Evolutionary conservation across 1,139 yeast genomes (phyloP).

Genomic region (Debaryomyces sp.): DNA sequence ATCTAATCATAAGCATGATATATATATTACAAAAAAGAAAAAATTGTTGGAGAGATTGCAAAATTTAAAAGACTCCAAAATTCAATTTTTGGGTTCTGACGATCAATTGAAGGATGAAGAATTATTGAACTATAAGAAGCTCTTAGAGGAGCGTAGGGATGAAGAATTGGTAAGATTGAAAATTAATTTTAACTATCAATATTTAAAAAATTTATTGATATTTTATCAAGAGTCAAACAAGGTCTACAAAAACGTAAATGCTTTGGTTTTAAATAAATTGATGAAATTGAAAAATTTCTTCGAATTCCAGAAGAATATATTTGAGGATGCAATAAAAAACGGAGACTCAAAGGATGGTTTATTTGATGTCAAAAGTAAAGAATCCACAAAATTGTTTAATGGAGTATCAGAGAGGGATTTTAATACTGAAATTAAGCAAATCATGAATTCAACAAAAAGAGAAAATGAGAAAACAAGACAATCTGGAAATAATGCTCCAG

Average conservation of each 20-base stretch:
- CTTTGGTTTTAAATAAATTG: conserved; percentile 35
- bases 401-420: conserved; percentile 36
- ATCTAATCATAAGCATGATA: conserved; percentile 19
- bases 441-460: conserved; percentile 18
- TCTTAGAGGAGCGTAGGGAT: conserved; percentile 30
- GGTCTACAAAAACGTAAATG: conserved; percentile 36
- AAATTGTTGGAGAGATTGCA: conserved; percentile 29
- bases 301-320: conserved; percentile 37
- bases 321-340: conserved; percentile 25
- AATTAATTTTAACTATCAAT: conserved; percentile 37
- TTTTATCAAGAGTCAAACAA: conserved; percentile 46
- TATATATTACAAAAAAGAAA: conserved; percentile 26
- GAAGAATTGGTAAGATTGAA: conserved; percentile 38
- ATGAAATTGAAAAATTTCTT: conserved; percentile 44
- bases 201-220: conserved; percentile 32
- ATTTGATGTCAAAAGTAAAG: conserved; percentile 39
- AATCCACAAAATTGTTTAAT: conserved; percentile 36
- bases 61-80: conserved; percentile 28
- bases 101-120: conserved; percentile 31
- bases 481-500: conserved; percentile 5
- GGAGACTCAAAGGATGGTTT: conserved; percentile 24
- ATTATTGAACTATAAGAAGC: conserved; percentile 19
- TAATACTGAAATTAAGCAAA: conserved; percentile 29
- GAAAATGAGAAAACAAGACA: conserved; percentile 9
- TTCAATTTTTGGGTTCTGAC: conserved; percentile 24